Base-by-base conservation (phyloP, 768 basidiomycete species). In the Rhizopogon rudus region DNA sequence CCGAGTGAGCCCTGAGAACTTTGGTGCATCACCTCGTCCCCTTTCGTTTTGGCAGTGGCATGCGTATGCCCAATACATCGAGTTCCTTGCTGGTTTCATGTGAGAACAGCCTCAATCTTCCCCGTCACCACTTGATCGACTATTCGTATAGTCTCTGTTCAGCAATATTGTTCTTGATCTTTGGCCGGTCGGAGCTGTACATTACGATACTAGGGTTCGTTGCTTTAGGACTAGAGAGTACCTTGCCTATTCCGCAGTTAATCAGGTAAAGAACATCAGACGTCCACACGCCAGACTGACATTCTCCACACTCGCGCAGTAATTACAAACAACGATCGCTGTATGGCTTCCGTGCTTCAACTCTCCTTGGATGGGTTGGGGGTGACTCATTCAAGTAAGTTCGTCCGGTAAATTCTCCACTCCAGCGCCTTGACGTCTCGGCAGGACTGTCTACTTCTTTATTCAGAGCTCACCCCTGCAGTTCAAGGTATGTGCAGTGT, bases 31-130 rank as follows among this genome's bases (percentile, higher is more conserved):
- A 5, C 69, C 77, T 20, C 80, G 91, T 33, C 88, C 83, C 2
- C 73, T 88, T 54, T 79, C 82, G 0, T 92, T 93, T 70, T 93
- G 91, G 91, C 89, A 93, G 63, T 93, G 91, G 91, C 70, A 77
- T 46, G 79, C 74, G 3, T 93, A 92, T 66, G 71, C 79, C 2
- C 88, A 89, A 63, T 86, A 93, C 65, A 76, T 93, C 51, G 91
- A 93, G 63, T 92, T 90, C 69, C 75, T 93, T 51, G 87, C 88
- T 8, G 87, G 82, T 8, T 76, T 87, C 56, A 86, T 93, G 91
- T 91, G 52, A 67, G 62, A 33, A 20, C 13, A 9, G 4, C 6
- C n/a, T 43, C 39, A 7, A 39, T 57, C 14, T 56, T 43, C 58
- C 50, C 7, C 53, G 33, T 56, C 55, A 50, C 52, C 40, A 44